Conservation (phyloP, 257 asterid species). For the Misopates orontium region DNA sequence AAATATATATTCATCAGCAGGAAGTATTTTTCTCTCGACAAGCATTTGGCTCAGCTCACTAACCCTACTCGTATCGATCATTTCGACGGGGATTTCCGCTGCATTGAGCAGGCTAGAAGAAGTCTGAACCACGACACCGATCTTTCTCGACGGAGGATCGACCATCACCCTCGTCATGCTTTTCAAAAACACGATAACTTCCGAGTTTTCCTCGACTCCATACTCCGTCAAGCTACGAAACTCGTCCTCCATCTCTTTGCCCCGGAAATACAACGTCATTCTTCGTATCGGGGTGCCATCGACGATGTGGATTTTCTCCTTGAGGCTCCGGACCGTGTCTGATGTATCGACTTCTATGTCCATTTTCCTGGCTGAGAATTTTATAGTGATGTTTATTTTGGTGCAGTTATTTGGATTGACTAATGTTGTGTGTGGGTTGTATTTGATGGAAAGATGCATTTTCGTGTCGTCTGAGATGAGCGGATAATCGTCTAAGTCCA, state of each 20-base stretch:
- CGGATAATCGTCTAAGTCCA: constrained; percentile 63
- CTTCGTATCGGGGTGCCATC: constrained; percentile 64
- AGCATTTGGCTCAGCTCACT: constrained; percentile 47
- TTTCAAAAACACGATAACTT: constrained; percentile 49
- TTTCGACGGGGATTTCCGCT: constrained; percentile 55
- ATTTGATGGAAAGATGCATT: constrained; percentile 35
- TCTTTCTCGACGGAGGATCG: constrained; percentile 47
- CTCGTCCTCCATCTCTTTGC: constrained; percentile 59
- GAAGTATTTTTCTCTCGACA: constrained; percentile 44
- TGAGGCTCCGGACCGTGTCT: constrained; percentile 69
- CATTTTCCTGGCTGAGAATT: constrained; percentile 46
- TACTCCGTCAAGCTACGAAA: constrained; percentile 42
- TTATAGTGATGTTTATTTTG: constrained; percentile 39
- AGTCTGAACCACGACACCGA: constrained; percentile 54
- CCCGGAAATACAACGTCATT: constrained; percentile 52
- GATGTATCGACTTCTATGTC: constrained; percentile 42
- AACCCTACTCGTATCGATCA: constrained; percentile 52
- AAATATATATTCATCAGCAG: constrained; percentile 73
- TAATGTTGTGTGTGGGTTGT: neutral
- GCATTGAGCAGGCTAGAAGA: constrained; percentile 59
- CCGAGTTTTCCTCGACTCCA: constrained; percentile 46
- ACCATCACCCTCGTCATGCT: constrained; percentile 30
- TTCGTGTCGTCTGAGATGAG: constrained; percentile 50
- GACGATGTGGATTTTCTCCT: constrained; percentile 72
- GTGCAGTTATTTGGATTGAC: neutral